Conservation (phyloP, 2,329 filamentous ascomycete genomes). For the Alternaria hordeiaustralica region DNA sequence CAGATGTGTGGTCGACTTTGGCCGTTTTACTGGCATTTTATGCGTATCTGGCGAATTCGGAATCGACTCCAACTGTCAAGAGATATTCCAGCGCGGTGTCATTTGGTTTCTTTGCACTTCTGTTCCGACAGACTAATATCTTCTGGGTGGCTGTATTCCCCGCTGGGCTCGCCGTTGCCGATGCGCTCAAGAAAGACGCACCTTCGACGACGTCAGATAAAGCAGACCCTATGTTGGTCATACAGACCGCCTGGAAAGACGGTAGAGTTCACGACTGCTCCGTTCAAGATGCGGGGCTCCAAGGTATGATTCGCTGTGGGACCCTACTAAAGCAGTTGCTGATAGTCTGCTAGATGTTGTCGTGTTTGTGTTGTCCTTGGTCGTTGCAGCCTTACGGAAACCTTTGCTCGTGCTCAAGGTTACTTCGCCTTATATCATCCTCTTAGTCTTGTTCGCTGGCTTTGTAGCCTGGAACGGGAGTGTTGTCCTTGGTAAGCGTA, state of each 20-base stretch:
- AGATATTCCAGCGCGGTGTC: slow-evolving; percentile 45
- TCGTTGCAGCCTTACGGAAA: slow-evolving; percentile 60
- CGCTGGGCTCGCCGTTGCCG: slow-evolving; percentile 58
- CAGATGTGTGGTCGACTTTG: slow-evolving; percentile 82
- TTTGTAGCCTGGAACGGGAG: slow-evolving; percentile 90
- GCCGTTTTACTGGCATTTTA: slow-evolving; percentile 75
- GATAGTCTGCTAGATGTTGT: slow-evolving; percentile 31
- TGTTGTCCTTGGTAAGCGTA: slow-evolving; percentile 78
- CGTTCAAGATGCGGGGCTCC: slow-evolving; percentile 29
- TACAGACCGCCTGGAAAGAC: slow-evolving; percentile 31
- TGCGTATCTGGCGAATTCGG: slow-evolving; percentile 47
- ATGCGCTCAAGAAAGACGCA: slow-evolving; percentile 31
- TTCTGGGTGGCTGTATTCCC: slow-evolving; percentile 90
- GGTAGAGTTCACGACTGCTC: slow-evolving; percentile 30
- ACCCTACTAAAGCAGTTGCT: background rate
- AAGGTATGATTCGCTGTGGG: slow-evolving; percentile 21
- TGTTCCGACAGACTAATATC: slow-evolving; percentile 92
- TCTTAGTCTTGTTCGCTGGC: slow-evolving; percentile 70
- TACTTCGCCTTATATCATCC: slow-evolving; percentile 61
- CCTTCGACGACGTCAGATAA: background rate
- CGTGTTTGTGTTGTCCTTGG: slow-evolving; percentile 64
- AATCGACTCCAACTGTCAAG: slow-evolving; percentile 17
- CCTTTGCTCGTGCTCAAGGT: slow-evolving; percentile 49
- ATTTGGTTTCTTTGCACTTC: slow-evolving; percentile 70
- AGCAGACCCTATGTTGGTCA: slow-evolving; percentile 1